Percentiles rank a stretch among this genome's conserved stretches.
Evolutionary conservation across 148 eudicot species (phyloP).

Genomic region (Diospyros lotus): DNA sequence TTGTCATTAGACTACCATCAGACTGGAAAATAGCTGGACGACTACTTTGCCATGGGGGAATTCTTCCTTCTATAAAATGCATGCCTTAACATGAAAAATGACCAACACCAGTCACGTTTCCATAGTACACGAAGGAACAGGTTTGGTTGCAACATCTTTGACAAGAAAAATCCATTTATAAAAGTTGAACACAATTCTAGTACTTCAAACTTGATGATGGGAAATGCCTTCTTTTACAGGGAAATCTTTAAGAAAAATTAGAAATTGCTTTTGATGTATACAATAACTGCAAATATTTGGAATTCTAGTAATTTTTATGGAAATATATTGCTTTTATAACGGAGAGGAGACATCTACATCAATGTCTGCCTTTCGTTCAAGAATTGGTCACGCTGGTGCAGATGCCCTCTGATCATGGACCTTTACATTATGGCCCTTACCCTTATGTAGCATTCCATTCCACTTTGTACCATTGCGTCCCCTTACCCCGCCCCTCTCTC

Average conservation of each 20-base stretch:
- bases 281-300: neutral
- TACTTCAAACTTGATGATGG: no score
- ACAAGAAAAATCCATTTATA: no score
- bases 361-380: neutral
- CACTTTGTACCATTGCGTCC: no score
- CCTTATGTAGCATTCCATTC: no score
- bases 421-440: no score
- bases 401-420: neutral
- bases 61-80: neutral
- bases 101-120: no score
- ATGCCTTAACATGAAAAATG: neutral
- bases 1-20: no score
- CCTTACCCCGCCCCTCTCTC: no score
- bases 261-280: constrained; percentile 2
- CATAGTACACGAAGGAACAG: no score
- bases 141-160: no score
- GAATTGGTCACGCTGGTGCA: neutral
- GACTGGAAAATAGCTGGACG: neutral
- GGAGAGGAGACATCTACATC: constrained; percentile 3
- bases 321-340: neutral
- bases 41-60: neutral
- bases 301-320: neutral
- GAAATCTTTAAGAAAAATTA: neutral
- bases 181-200: no score
- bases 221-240: neutral